Evolutionary conservation across 352 stramenopile genomes (phyloP), one percentile per base, ranked within the genome.

Genomic region (Phytophthora chlamydospora): DNA sequence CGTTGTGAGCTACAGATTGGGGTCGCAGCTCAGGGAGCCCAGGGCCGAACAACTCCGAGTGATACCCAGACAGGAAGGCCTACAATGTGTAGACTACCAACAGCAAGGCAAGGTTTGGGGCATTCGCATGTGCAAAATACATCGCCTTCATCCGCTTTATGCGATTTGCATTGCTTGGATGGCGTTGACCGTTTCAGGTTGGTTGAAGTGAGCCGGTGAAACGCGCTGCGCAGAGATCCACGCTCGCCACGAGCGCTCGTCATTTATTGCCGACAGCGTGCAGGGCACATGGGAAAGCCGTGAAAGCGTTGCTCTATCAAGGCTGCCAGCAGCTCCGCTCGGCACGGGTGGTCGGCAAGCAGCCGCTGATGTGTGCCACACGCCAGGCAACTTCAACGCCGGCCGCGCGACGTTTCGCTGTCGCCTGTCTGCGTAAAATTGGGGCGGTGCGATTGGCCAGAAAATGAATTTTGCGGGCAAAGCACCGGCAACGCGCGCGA

Each of bases 141-240:
- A 29, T 29, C 21, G 24, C 24, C 24, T 29, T 29, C 24, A 29
- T 29, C 24, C 24, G 4, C 24, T 29, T 29, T 29, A 29, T 29
- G 24, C 24, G 24, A 29, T 29, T 29, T 33, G 41, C 34, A 47
- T 14, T 49, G 43, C n/a, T 38, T 8, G 31, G 41, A 31, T n/a
- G n/a, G 48, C 40, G 57, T 59, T 66, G 40, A 42, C 39, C 2
- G 57, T 65, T 65, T 58, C 46, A 52, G 17, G 45, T 49, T 45
- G 17, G 45, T 49, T 45, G 45, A 56, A 48, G 48, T 27, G 29
- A 40, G 45, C 45, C 11, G 32, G 21, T 16, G 36, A 38, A 24
- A 34, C 29, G 39, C 16, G 16, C 14, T 8, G n/a, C n/a, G 4
- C 6, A 21, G 27, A 58, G 49, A 54, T 49, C 29, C 36, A 17